Percentiles rank a stretch among this genome's conserved stretches.
phyloP scores from a whole-genome alignment of 2,329 filamentous ascomycete species.

The Rhinocladiella similis region DNA sequence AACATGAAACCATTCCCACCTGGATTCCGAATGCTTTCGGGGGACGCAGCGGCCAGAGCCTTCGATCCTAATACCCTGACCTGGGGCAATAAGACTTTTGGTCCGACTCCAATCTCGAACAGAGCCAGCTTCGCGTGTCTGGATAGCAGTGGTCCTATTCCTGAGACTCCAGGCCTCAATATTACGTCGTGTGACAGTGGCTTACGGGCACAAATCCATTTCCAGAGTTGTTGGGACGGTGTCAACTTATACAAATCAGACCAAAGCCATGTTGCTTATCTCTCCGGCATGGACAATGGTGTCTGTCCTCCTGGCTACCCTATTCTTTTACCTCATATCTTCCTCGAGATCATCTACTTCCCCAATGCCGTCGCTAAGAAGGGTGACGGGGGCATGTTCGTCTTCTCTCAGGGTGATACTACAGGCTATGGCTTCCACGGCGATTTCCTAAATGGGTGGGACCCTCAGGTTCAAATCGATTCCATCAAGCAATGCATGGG shows the following conservation, averaged over 20 bases:
- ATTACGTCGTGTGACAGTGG: constrained; percentile 78
- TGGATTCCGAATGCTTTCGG: constrained; percentile 79
- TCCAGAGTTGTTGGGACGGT: constrained; percentile 87
- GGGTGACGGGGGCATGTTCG: constrained; percentile 63
- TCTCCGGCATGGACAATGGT: constrained; percentile 73
- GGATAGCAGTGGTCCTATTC: constrained; percentile 62
- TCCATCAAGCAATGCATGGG: constrained; percentile 72
- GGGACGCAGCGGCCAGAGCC: constrained; percentile 51
- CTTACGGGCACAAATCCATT: constrained; percentile 78
- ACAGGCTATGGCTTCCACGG: constrained; percentile 74
- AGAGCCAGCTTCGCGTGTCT: constrained; percentile 87
- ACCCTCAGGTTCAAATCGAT: constrained; percentile 64
- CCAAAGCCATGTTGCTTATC: constrained; percentile 74
- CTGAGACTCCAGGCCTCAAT: constrained; percentile 74
- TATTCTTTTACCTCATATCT: constrained; percentile 69
- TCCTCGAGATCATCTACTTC: constrained; percentile 72
- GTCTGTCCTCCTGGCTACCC: constrained; percentile 70
- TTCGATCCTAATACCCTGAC: constrained; percentile 22
- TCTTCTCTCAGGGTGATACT: constrained; percentile 75
- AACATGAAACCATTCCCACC: constrained; percentile 71
- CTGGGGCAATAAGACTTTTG: constrained; percentile 18
- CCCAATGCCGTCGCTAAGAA: constrained; percentile 38
- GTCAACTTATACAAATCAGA: constrained; percentile 56
- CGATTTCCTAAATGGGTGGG: constrained; percentile 81
- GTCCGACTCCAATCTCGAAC: constrained; percentile 65